Base-by-base conservation (phyloP, 169 alveolate genomes). In the Blepharisma undulans region DNA sequence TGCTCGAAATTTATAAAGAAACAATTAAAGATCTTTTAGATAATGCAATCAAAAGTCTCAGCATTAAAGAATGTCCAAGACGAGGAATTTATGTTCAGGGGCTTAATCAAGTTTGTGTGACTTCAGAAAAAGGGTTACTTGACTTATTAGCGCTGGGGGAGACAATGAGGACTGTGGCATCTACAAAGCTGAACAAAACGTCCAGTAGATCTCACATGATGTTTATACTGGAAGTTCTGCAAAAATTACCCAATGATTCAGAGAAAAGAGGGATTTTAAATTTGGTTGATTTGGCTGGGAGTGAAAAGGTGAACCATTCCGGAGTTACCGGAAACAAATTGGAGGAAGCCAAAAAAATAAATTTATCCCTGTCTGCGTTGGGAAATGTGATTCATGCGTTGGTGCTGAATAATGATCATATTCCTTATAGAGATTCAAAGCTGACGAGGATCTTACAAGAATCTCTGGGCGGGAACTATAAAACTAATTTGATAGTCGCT, bases 361-460 rank as follows among this genome's bases (percentile, higher is more conserved):
- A 98, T 88, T 93, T 93, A 90, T 94, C 98, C 21, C 90, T 98
- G n/a, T 93, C 97, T 71, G 96, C 97, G 61, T 89, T 96, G 79
- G 98, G 98, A 1, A 96, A 96, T 87, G 98, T 98, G 12, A 96
- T 97, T 72, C 92, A 90, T 34, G 97, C 98, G 19, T 93, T 97
- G 29, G 93, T 95, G 30, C 90, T 92, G 36, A 95, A 96, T 80
- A 94, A 94, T 22, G 91, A 89, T 4, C 96, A 95, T 89, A 92
- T 95, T 71, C 97, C 96, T 29, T 95, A 95, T 89, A 91, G 97
- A 88, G 93, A 95, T 84, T 91, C 95, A 34, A 95, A 93, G 74
- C 88, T 95, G 76, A 95, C 97, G 1, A 94, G 95, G 88, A 80
- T 95, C 72, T 89, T 95, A 61, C 88, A 92, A 93, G 93, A 92